phyloP scores from a whole-genome alignment of 2,329 filamentous ascomycete species.

The Colletotrichum tanaceti region DNA sequence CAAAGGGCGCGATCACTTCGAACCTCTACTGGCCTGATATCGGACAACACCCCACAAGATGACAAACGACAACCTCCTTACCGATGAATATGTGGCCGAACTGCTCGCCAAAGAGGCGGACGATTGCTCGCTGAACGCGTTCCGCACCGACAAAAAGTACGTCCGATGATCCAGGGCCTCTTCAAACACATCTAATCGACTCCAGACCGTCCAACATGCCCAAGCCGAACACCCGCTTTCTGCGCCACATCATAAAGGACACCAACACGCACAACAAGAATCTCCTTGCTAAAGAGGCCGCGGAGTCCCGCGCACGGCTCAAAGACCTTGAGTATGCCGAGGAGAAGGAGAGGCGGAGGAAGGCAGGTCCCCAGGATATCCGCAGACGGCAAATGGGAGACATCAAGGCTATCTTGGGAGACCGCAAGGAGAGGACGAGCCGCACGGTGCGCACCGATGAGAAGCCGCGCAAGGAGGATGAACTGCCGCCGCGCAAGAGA shows the following conservation, averaged over 20 bases:
- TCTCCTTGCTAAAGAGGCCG: constrained; percentile 83
- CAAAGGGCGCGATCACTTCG: background rate
- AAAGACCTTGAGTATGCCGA: constrained; percentile 66
- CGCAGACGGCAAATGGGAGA: constrained; percentile 69
- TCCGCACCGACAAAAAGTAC: constrained; percentile 62
- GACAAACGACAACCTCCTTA: constrained; percentile 64
- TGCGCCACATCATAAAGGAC: constrained; percentile 88
- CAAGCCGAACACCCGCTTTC: constrained; percentile 91
- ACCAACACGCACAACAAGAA: constrained; percentile 91
- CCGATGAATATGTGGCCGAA: constrained; percentile 82
- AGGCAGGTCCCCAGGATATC: constrained; percentile 62
- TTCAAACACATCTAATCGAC: constrained; percentile 23
- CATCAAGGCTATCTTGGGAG: constrained; percentile 68
- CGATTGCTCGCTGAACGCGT: constrained; percentile 77
- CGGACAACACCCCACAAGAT: constrained; percentile 44
- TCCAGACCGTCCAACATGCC: constrained; percentile 73
- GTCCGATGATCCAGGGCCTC: constrained; percentile 38
- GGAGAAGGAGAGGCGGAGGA: constrained; percentile 58
- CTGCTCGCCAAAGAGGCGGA: constrained; percentile 85
- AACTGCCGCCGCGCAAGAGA: constrained; percentile 14
- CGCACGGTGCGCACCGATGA: constrained; percentile 30
- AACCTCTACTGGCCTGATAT: background rate
- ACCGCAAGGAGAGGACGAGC: constrained; percentile 44
- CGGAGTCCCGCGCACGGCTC: constrained; percentile 80
- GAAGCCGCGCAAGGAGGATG: constrained; percentile 22